Base-by-base conservation (phyloP, 2,329 filamentous ascomycete species). In the Calonectria hongkongensis region DNA sequence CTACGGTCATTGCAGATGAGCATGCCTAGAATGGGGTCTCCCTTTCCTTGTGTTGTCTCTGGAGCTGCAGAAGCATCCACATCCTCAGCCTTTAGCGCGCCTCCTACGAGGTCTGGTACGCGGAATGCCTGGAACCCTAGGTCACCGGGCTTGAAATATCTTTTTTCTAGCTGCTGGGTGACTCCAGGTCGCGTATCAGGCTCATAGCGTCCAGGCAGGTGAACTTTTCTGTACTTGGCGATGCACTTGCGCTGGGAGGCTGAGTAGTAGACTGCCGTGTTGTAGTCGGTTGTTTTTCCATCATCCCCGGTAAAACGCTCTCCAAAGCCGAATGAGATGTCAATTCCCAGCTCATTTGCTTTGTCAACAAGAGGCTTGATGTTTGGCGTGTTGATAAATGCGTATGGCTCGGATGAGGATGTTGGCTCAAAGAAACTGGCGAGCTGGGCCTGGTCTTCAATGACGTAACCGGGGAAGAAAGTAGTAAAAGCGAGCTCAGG, bases 401-500 rank as follows among this genome's bases (percentile, higher is more conserved):
- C 73, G 21, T 70, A 72, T 27, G 73, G 68, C 13, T 74, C 66
- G 2, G 36, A 45, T 39, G 76, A 77, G 25, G 86, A 84, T 47
- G 85, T 85, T 74, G 85, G 83, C 75, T 91, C 89, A 75, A 91
- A 90, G 81, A 87, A 89, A 8, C 78, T 75, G 58, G 87, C 86
- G 15, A 90, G 81, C 48, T 88, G 84, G 16, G 81, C 78, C 28
- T 83, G 79, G 68, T 87, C 85, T 10, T 84, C 79, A 71, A 89
- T 85, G 51, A 89, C 80, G 74, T 88, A 85, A 6, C 87, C 85
- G 0, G 89, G 89, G 78, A 90, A 90, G 83, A 91, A 91, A 0
- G 89, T 90, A 0, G 88, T 90, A 15, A 90, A 84, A 13, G 88
- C 86, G n/a, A 85, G 83, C 79, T 90, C 89, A 1, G 89, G 89